These are phyloP conservation scores for Globisporangium radiosum DNA, from an alignment of 352 stramenopile genomes.

Conservation along the genomic window DNA sequence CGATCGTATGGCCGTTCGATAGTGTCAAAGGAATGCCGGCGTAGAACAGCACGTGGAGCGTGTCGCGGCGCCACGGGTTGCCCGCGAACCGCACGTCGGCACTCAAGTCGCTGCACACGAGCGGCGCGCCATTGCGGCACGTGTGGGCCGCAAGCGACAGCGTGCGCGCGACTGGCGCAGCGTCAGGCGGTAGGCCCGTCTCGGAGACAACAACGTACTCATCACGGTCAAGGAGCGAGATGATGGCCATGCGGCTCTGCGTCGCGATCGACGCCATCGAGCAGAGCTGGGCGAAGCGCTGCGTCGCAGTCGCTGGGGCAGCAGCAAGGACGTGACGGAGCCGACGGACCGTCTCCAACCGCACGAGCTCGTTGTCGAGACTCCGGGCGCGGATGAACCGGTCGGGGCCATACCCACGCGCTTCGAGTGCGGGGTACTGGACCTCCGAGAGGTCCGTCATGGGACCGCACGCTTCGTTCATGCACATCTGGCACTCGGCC, in stretches of 20 bases:
- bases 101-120: constrained; percentile 63
- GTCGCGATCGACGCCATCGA: constrained; percentile 75
- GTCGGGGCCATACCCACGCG: constrained; percentile 14
- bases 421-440: constrained; percentile 40
- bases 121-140: constrained; percentile 45
- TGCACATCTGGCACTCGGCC: constrained; percentile 42
- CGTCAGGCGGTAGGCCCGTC: constrained; percentile 19
- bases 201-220: constrained; percentile 50
- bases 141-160: constrained; percentile 59
- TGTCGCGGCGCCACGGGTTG: constrained; percentile 52
- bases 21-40: constrained; percentile 74
- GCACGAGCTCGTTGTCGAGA: constrained; percentile 55
- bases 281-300: constrained; percentile 59
- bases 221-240: constrained; percentile 58
- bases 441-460: constrained; percentile 46
- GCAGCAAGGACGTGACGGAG: constrained; percentile 37
- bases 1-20: constrained; percentile 60
- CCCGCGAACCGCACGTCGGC: constrained; percentile 57
- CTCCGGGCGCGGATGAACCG: constrained; percentile 34
- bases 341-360: constrained; percentile 33
- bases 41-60: constrained; percentile 56
- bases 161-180: constrained; percentile 24
- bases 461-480: constrained; percentile 51
- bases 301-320: constrained; percentile 24
- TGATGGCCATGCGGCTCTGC: constrained; percentile 51